phyloP scores from a whole-genome alignment of 495 filamentous ascomycete genomes.

The Penicillium daleae region DNA sequence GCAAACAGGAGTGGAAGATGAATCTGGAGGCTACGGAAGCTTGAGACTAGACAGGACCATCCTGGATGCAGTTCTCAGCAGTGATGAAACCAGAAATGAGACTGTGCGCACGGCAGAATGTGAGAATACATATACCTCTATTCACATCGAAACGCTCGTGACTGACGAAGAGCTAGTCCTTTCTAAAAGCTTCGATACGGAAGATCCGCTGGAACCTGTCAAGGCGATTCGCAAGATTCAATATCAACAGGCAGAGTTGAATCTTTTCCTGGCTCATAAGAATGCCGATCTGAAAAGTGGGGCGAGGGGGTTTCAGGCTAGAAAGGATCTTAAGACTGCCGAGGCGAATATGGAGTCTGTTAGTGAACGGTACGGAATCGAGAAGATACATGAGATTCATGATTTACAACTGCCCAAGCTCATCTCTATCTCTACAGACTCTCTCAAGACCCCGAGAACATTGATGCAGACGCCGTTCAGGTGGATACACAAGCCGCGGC shows the following conservation, averaged over 20 bases:
- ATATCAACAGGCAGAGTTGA: slow-evolving; percentile 60
- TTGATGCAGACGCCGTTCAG: slow-evolving; percentile 55
- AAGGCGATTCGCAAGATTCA: slow-evolving; percentile 61
- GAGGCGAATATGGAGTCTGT: slow-evolving; percentile 66
- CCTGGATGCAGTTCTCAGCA: slow-evolving; percentile 68
- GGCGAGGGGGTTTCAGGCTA: slow-evolving; percentile 68
- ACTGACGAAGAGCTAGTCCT: slow-evolving; percentile 32
- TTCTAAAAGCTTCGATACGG: slow-evolving; percentile 48
- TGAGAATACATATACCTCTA: slow-evolving; percentile 34
- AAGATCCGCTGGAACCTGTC: slow-evolving; percentile 59
- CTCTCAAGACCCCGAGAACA: slow-evolving; percentile 55
- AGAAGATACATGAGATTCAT: background rate
- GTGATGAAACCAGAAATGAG: slow-evolving; percentile 63
- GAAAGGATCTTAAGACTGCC: slow-evolving; percentile 67
- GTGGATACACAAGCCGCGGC: slow-evolving; percentile 65
- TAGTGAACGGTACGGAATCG: slow-evolving; percentile 47
- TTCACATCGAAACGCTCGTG: background rate
- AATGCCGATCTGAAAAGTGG: slow-evolving; percentile 75
- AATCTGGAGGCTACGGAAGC: slow-evolving; percentile 19
- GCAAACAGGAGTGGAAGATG: slow-evolving; percentile 58
- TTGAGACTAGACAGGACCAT: slow-evolving; percentile 46
- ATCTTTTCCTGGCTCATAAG: slow-evolving; percentile 69
- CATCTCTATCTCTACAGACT: slow-evolving; percentile 43
- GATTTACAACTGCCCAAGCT: background rate
- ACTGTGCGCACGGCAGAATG: slow-evolving; percentile 59